Evolutionary conservation across 305 asterid species (phyloP).

Genomic region (Solanum hybrid): DNA sequence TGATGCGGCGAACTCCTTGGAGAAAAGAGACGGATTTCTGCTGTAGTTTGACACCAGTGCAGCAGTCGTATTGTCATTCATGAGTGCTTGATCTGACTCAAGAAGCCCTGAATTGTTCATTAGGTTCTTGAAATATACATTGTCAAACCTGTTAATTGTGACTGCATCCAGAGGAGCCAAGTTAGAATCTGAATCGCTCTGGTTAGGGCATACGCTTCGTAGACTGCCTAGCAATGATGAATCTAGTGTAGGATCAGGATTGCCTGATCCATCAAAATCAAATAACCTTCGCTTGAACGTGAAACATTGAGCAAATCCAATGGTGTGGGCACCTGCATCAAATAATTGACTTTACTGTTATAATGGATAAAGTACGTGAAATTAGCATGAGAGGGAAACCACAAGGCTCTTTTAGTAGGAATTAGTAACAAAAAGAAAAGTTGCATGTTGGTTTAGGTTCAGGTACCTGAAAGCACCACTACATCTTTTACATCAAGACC

Average conservation of each 20-base stretch:
- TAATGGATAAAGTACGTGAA: neutral
- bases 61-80: slow-evolving; percentile 42
- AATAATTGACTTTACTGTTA: neutral
- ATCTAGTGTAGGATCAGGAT: slow-evolving; percentile 61
- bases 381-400: neutral
- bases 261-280: slow-evolving; percentile 61
- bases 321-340: slow-evolving; percentile 50
- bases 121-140: slow-evolving; percentile 47
- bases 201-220: slow-evolving; percentile 41
- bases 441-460: neutral
- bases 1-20: slow-evolving; percentile 43
- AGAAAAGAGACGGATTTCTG: slow-evolving; percentile 35
- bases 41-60: slow-evolving; percentile 35
- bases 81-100: slow-evolving; percentile 56
- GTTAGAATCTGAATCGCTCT: slow-evolving; percentile 36
- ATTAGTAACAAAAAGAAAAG: neutral
- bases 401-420: neutral
- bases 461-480: slow-evolving; percentile 60
- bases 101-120: slow-evolving; percentile 44
- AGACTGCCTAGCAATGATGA: slow-evolving; percentile 26
- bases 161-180: slow-evolving; percentile 43
- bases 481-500: slow-evolving; percentile 63
- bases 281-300: slow-evolving; percentile 58
- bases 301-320: slow-evolving; percentile 67
- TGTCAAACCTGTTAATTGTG: slow-evolving; percentile 42